These are phyloP conservation scores for Kodamaea jinghongensis DNA, from an alignment of 805 yeast species.

Conservation along the genomic window DNA sequence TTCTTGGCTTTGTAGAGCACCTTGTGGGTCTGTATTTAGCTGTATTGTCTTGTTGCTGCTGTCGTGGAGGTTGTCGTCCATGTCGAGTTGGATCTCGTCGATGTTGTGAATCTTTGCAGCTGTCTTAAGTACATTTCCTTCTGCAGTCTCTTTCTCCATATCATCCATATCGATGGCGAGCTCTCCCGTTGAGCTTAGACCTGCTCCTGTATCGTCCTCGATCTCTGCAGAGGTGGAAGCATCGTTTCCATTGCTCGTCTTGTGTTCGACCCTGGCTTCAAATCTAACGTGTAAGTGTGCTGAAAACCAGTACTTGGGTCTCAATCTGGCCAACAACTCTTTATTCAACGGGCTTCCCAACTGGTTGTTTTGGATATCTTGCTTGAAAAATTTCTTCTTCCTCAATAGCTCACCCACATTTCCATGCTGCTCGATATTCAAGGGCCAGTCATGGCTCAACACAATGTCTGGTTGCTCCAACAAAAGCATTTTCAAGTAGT, in stretches of 20 bases:
- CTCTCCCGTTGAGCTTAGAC: constrained; percentile 14
- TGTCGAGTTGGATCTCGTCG: constrained; percentile 20
- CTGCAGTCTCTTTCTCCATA: too few species aligned
- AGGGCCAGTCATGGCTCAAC: constrained; percentile 95
- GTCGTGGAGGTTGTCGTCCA: constrained; percentile 17
- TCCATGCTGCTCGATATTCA: constrained; percentile 68
- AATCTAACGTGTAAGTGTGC: constrained; percentile 85
- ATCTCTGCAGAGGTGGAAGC: not conserved
- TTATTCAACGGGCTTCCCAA: constrained; percentile 74
- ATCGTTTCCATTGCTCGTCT: constrained; percentile 9
- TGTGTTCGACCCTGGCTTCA: constrained; percentile 49
- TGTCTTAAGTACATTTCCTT: too few species aligned
- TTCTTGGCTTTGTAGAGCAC: constrained; percentile 9
- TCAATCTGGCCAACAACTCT: constrained; percentile 49
- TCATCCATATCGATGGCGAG: constrained; percentile 1
- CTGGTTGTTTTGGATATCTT: constrained; percentile 55
- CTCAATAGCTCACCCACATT: constrained; percentile 47
- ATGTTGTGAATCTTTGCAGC: not conserved
- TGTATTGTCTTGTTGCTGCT: too few species aligned
- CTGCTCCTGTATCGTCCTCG: constrained; percentile 5
- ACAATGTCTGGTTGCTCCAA: constrained; percentile 50
- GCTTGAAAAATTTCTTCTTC: constrained; percentile 63
- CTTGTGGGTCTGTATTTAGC: too few species aligned
- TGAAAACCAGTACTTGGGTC: constrained; percentile 78
- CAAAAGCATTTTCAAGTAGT: constrained; percentile 54